These are phyloP conservation scores for Trichoderma atroviride DNA, from an alignment of 2,329 filamentous ascomycete species.

Conservation along the genomic window DNA sequence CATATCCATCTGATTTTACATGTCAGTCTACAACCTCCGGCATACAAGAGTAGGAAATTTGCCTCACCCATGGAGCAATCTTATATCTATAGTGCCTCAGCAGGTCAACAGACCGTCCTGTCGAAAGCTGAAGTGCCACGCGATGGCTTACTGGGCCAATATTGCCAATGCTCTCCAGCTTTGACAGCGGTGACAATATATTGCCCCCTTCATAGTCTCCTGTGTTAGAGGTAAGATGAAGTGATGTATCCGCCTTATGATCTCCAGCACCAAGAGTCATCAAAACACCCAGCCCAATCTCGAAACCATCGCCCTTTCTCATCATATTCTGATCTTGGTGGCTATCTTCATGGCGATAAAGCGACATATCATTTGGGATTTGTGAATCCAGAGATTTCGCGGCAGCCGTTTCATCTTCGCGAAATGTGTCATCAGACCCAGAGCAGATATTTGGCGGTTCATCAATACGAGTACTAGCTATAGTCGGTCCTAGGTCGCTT, in stretches of 20 bases:
- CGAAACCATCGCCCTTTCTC: not conserved
- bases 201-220: not conserved
- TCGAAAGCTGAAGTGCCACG: not conserved
- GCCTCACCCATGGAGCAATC: conserved; percentile 10
- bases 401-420: not conserved
- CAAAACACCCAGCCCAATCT: not conserved
- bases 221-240: not conserved
- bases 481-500: not conserved
- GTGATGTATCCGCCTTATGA: not conserved
- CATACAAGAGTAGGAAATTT: not conserved
- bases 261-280: conserved; percentile 13
- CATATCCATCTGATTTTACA: not conserved
- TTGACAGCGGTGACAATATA: not conserved
- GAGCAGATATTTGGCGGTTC: not conserved
- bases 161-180: not conserved
- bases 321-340: not conserved
- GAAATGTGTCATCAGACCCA: not conserved
- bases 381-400: not conserved
- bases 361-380: not conserved
- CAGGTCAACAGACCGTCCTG: not conserved
- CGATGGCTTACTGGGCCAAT: not conserved
- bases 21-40: not conserved
- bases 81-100: conserved; percentile 22
- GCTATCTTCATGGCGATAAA: not conserved
- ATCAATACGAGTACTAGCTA: not conserved